Base-by-base conservation (phyloP, 2,329 filamentous ascomycete genomes). In the Penicillium sp. region DNA sequence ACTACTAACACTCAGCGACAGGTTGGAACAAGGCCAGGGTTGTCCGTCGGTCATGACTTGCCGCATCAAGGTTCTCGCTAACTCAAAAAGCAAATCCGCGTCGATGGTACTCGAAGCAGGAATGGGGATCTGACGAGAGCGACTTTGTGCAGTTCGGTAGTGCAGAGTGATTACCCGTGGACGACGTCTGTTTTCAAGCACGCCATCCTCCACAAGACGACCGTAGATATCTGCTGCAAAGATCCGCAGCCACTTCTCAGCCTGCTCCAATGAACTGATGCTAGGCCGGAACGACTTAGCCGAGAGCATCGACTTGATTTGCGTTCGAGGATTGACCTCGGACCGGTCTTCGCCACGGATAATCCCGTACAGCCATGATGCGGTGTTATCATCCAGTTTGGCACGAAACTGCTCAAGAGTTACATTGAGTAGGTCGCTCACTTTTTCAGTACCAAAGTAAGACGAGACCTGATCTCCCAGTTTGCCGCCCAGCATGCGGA, bases 291-390 rank as follows among this genome's bases (percentile, higher is more conserved):
- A 99, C 0, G 92, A 96, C 73, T 99, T 99, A 19, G 95, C 93
- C 1, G 92, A 97, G 14, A 98, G 82, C 93, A 99, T 98, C 16
- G 90, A 95, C 74, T 98, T 97, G 79, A 97, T 96, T 70, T 95
- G 91, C 1, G 92, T 96, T 53, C 94, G 84, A 31, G 92, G 85
- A 70, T 92, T 97, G 65, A 99, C 92, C 75, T 97, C 93, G 68
- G 89, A 95, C 51, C 82, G 80, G 73, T 99, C 95, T 60, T 93
- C 86, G 1, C 95, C 95, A 11, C 95, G 87, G 54, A 98, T 89
- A 11, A 89, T 89, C 55, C 89, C 87, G 76, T 96, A 89, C 11
- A 98, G 81, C 92, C 93, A 97, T 3, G 83, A 81, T 1, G 91
- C 94, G 0, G 90, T 95, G 46, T 96, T 92, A 54, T 94, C 89